A percentile compares a stretch with the other conserved stretches of the same genome.
phyloP scores from a whole-genome alignment of 2,329 filamentous ascomycete genomes.

The Parastagonospora avenae region DNA sequence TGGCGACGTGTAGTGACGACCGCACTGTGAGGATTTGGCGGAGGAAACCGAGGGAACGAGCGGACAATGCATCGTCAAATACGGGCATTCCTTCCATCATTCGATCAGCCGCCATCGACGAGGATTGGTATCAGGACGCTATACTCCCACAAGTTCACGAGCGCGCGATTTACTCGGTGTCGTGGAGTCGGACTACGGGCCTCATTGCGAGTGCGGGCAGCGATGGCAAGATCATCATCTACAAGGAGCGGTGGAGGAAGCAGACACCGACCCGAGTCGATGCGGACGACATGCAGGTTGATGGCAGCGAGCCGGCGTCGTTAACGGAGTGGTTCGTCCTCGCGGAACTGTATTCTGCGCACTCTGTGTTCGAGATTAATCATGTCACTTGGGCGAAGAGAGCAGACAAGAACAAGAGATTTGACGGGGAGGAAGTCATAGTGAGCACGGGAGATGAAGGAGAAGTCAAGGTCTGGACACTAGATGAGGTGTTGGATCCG shows the following conservation, averaged over 20 bases:
- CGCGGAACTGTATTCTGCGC: slow-evolving; percentile 71
- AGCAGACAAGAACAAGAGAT: slow-evolving; percentile 68
- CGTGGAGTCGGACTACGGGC: slow-evolving; percentile 81
- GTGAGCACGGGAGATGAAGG: slow-evolving; percentile 94
- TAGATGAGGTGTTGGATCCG: slow-evolving; percentile 24
- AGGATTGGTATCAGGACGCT: slow-evolving; percentile 81
- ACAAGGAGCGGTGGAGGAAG: slow-evolving; percentile 22
- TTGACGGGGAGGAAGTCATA: slow-evolving; percentile 78
- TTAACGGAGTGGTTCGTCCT: slow-evolving; percentile 72
- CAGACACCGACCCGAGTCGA: slow-evolving; percentile 29
- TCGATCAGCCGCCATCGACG: slow-evolving; percentile 70
- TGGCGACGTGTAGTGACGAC: slow-evolving; percentile 88
- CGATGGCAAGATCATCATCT: slow-evolving; percentile 56
- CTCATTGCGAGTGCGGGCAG: slow-evolving; percentile 86
- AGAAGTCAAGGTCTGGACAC: slow-evolving; percentile 79
- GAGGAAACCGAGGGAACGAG: slow-evolving; percentile 62
- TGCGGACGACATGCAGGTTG: slow-evolving; percentile 25
- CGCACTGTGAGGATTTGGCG: slow-evolving; percentile 79
- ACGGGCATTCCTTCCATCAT: slow-evolving; percentile 87
- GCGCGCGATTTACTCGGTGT: slow-evolving; percentile 79
- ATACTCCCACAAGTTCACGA: slow-evolving; percentile 77
- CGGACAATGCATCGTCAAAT: slow-evolving; percentile 50
- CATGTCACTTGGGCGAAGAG: slow-evolving; percentile 86
- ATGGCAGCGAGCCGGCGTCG: slow-evolving; percentile 13
- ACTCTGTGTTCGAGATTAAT: slow-evolving; percentile 94